Conservation (phyloP, 768 basidiomycete species). For the Scleroderma bovista region DNA sequence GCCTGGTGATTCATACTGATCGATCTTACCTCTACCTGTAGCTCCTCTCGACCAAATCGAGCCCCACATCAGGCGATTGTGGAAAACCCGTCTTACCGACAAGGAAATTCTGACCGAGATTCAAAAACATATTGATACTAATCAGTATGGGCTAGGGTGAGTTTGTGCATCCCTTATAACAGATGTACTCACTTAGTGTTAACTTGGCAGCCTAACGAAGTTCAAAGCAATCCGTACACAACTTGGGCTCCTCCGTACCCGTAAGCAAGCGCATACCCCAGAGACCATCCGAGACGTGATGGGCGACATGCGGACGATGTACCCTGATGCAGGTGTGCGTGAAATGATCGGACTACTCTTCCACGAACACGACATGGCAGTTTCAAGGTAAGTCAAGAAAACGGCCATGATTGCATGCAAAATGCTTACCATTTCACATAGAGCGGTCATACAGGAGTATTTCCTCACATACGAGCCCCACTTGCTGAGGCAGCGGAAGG, state of each 20-base stretch:
- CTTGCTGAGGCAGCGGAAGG: conserved; percentile 13
- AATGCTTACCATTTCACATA: too few relatives aligned
- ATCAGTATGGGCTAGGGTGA: conserved; percentile 20
- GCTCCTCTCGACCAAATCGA: conserved; percentile 7
- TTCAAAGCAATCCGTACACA: too few relatives aligned
- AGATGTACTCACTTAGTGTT: too few relatives aligned
- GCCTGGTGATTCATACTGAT: too few relatives aligned
- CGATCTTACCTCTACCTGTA: too few relatives aligned
- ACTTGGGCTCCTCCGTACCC: too few relatives aligned
- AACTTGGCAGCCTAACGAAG: too few relatives aligned
- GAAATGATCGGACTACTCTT: too few relatives aligned
- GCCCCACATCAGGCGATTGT: conserved; percentile 9
- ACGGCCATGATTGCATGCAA: neutral
- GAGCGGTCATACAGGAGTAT: neutral
- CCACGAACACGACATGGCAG: too few relatives aligned
- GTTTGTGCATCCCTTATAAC: neutral
- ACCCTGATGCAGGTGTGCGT: conserved; percentile 26
- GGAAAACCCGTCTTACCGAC: conserved; percentile 23
- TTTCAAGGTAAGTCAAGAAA: conserved; percentile 13
- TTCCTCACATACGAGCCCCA: conserved; percentile 10
- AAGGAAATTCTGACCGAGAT: conserved; percentile 20
- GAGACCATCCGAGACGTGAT: conserved; percentile 18
- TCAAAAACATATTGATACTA: conserved; percentile 17
- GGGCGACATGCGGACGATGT: conserved; percentile 10
- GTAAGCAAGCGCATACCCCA: too few relatives aligned